Percentiles rank a stretch among this genome's conserved stretches.
Conservation (phyloP, 306 rosid species). For the Astragalus glycyphyllos region DNA sequence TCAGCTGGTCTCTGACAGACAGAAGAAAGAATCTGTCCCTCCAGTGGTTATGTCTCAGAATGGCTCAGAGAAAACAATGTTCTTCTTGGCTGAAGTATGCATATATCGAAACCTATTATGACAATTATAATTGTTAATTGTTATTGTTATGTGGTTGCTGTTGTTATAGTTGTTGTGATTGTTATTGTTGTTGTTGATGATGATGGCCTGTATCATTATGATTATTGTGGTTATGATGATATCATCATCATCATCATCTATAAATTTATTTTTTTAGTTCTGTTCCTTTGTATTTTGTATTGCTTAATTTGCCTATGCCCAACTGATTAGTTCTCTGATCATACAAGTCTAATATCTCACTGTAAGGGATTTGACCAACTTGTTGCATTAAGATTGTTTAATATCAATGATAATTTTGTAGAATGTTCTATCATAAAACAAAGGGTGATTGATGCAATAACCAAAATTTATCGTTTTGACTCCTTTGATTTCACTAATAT, state of each 20-base stretch:
- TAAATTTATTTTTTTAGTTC: no score
- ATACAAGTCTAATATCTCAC: conserved; percentile 4
- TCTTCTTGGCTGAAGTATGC: conserved; percentile 93
- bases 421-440: background rate
- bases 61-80: conserved; percentile 71
- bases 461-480: background rate
- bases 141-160: conserved; percentile 19
- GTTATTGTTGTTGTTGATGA: background rate
- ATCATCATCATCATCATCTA: background rate
- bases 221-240: background rate
- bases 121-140: background rate
- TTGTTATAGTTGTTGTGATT: background rate
- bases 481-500: background rate
- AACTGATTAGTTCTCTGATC: conserved; percentile 23
- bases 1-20: conserved; percentile 96
- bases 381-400: conserved; percentile 18
- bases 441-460: background rate
- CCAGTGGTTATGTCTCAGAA: conserved; percentile 68
- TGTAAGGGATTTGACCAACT: background rate
- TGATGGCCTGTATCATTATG: background rate
- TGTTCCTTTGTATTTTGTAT: no score
- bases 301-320: conserved; percentile 10
- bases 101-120: conserved; percentile 31
- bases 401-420: background rate
- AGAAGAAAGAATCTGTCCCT: conserved; percentile 97